A percentile compares a stretch with the other conserved stretches of the same genome.
Evolutionary conservation across 257 asterid species (phyloP).

Genomic region (Verbascum thapsus): DNA sequence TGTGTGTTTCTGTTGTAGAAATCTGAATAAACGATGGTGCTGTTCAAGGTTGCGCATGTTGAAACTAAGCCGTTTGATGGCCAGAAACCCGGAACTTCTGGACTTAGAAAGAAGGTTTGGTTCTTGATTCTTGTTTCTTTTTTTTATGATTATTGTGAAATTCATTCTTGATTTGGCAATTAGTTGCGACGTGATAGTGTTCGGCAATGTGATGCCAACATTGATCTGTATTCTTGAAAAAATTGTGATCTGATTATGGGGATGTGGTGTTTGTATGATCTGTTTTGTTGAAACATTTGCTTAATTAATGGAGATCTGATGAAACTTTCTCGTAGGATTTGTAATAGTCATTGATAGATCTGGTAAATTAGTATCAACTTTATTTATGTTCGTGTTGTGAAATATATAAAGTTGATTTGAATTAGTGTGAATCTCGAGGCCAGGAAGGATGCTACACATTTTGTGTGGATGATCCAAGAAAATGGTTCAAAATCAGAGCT

Average conservation of each 20-base stretch:
- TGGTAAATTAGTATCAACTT: slow-evolving; percentile 18
- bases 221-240: slow-evolving; percentile 25
- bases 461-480: too few species aligned
- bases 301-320: neutral
- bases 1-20: slow-evolving; percentile 19
- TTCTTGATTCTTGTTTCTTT: neutral
- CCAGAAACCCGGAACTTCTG: slow-evolving; percentile 97
- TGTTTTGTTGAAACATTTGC: slow-evolving; percentile 10
- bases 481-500: neutral
- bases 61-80: slow-evolving; percentile 87
- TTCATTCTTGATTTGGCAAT: neutral
- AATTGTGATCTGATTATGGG: slow-evolving; percentile 14
- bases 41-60: slow-evolving; percentile 64
- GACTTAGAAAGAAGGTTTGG: slow-evolving; percentile 84
- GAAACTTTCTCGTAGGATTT: slow-evolving; percentile 14
- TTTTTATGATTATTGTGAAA: neutral
- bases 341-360: slow-evolving; percentile 30
- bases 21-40: slow-evolving; percentile 52
- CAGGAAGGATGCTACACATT: neutral
- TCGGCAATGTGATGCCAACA: slow-evolving; percentile 7
- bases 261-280: slow-evolving; percentile 19
- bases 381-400: neutral
- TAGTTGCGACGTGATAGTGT: neutral
- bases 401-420: neutral
- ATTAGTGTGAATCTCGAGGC: slow-evolving; percentile 12